Evolutionary conservation across 2,329 filamentous ascomycete genomes (phyloP).

Genomic region (Teratosphaeria pseudoeucalypti): DNA sequence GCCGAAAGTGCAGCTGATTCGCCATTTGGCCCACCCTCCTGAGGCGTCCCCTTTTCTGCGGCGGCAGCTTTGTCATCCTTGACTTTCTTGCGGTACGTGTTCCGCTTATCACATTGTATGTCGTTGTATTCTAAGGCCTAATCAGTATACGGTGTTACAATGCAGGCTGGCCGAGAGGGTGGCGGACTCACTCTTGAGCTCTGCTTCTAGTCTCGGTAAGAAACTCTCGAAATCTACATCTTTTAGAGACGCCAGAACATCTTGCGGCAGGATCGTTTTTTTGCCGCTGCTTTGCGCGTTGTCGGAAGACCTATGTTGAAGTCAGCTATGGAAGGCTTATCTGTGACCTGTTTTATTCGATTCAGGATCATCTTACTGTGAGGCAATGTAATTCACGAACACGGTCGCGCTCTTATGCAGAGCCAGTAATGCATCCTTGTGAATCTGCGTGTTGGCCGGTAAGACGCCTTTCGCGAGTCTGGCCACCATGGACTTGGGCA

Average conservation of each 20-base stretch:
- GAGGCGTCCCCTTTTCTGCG: constrained; percentile 5
- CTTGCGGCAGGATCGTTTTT: constrained; percentile 66
- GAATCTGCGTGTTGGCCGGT: constrained; percentile 71
- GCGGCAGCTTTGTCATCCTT: constrained; percentile 49
- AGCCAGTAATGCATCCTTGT: constrained; percentile 69
- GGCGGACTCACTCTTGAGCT: constrained; percentile 56
- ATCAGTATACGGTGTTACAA: not conserved
- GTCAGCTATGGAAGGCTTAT: not conserved
- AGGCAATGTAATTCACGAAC: constrained; percentile 70
- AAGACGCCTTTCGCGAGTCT: constrained; percentile 70
- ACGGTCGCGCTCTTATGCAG: constrained; percentile 74
- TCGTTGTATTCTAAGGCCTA: constrained; percentile 54
- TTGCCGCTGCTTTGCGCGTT: constrained; percentile 56
- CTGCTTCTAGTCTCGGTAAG: constrained; percentile 59
- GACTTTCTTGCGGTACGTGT: constrained; percentile 59
- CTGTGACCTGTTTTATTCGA: not conserved
- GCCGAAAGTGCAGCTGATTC: constrained; percentile 11
- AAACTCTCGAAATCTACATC: constrained; percentile 67
- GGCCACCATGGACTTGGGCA: constrained; percentile 74
- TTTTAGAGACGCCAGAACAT: constrained; percentile 68
- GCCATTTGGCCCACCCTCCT: constrained; percentile 7
- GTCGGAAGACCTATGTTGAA: constrained; percentile 55
- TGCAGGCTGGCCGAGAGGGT: not conserved
- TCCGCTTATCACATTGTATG: constrained; percentile 63
- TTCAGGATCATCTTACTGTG: constrained; percentile 48